Evolutionary conservation across 2,329 filamentous ascomycete genomes (phyloP).

Genomic region (Furcasterigmium furcatum): DNA sequence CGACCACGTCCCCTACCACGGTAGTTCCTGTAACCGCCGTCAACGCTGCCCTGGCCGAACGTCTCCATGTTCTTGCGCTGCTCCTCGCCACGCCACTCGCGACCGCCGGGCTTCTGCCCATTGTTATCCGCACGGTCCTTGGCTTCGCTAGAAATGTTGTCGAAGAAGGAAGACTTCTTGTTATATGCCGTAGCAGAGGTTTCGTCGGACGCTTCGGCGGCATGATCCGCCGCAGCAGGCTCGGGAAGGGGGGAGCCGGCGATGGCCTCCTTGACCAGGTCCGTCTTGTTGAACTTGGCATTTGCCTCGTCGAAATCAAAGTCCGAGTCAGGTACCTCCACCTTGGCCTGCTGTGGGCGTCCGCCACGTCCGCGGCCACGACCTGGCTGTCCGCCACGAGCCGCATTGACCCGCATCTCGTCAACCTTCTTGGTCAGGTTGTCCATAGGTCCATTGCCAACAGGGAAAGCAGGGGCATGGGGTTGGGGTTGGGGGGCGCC

Average conservation of each 20-base stretch:
- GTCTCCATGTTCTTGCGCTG: conserved; percentile 96
- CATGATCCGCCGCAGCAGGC: conserved; percentile 27
- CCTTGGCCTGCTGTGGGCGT: conserved; percentile 53
- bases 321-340: conserved; percentile 86
- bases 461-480: conserved; percentile 17
- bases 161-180: conserved; percentile 88
- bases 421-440: conserved; percentile 73
- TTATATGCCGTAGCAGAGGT: conserved; percentile 64
- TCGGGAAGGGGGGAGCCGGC: conserved; percentile 68
- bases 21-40: conserved; percentile 72
- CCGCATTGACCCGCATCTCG: conserved; percentile 69
- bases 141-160: conserved; percentile 94
- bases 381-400: conserved; percentile 38
- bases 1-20: conserved; percentile 77
- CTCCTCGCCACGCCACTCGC: conserved; percentile 89
- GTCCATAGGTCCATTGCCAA: conserved; percentile 52
- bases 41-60: conserved; percentile 94
- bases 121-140: conserved; percentile 79
- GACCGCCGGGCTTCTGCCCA: conserved; percentile 67
- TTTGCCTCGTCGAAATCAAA: conserved; percentile 76
- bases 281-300: conserved; percentile 44
- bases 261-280: conserved; percentile 81
- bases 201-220: conserved; percentile 15
- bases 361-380: conserved; percentile 46
- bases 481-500: conserved; percentile 9